Base-by-base conservation (phyloP, 805 yeast species). In the Hanseniaspora nectarophila region DNA sequence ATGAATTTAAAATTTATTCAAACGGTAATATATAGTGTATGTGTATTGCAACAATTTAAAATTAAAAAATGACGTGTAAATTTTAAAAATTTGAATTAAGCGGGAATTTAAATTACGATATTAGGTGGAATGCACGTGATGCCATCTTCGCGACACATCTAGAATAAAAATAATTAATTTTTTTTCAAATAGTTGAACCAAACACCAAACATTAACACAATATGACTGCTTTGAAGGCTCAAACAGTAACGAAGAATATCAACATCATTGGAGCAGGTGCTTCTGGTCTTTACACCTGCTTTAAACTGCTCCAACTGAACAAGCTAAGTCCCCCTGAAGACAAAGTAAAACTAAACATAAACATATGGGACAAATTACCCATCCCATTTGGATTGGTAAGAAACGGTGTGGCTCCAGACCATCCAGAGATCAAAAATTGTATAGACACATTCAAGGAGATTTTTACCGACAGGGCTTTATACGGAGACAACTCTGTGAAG, bases 401-500 rank as follows among this genome's bases (percentile, higher is more conserved):
- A 33, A 89, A 77, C 63, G 99, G 99, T 1, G 97, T 92, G n/a
- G 97, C 98, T 0, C 99, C 99, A 2, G 99, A 92, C 67, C 97
- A 92, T 66, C 95, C 96, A 0, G 97, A 92, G 61, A 97, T 92
- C 31, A 90, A 89, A 64, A 80, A 80, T 55, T 84, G 92, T 59
- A 75, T 72, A 48, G 71, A 83, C 18, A 80, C 88, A 49, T 82
- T 92, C 62, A 74, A 73, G 9, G 80, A 81, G 51, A 69, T 72
- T 21, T 69, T 70, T 15, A 53, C 62, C 13, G 57, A 60, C 28
- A 59, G 54, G 18, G 13, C 21, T 5, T 18, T 68, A 61, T 12
- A 16, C 8, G n/a, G 13, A 3, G 37, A 43, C n/a, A 51, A 66
- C 12, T 59, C 65, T 1, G 78, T 81, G 60, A 63, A 70, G 35